phyloP scores from a whole-genome alignment of 179 eudicot genomes.

The Amaranthus tricolor region DNA sequence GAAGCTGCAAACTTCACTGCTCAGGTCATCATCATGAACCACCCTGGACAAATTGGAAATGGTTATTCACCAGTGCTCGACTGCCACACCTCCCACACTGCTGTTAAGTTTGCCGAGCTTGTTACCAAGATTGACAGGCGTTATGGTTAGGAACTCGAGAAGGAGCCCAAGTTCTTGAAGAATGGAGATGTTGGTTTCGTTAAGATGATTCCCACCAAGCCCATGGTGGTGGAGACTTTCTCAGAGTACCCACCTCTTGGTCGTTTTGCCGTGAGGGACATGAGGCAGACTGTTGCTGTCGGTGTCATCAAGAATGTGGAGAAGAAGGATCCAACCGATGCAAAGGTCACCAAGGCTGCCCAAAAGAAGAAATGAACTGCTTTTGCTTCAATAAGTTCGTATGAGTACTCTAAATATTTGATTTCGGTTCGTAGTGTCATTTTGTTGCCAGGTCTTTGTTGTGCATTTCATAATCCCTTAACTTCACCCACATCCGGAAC shows the following conservation, averaged over 20 bases:
- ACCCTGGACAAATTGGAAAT: conserved; percentile 21
- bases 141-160: conserved; percentile 26
- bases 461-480: not conserved
- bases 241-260: conserved; percentile 27
- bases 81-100: conserved; percentile 27
- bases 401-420: not conserved
- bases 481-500: not conserved
- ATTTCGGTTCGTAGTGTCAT: conserved; percentile 4
- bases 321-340: conserved; percentile 26
- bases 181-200: conserved; percentile 25
- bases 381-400: not conserved
- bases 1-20: conserved; percentile 20
- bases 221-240: conserved; percentile 29
- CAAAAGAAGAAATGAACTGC: conserved; percentile 33
- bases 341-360: conserved; percentile 28
- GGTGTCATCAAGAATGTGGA: conserved; percentile 27
- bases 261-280: conserved; percentile 27
- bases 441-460: not conserved
- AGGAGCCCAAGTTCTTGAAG: conserved; percentile 31
- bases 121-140: conserved; percentile 30
- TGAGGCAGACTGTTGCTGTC: conserved; percentile 28
- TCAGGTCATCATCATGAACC: conserved; percentile 27
- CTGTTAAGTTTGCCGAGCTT: conserved; percentile 24
- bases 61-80: conserved; percentile 21
- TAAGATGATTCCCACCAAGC: conserved; percentile 31